Evolutionary conservation across 2,329 filamentous ascomycete species (phyloP), one percentile per base, ranked within the genome.

Genomic region (Calonectria multiphialidica): DNA sequence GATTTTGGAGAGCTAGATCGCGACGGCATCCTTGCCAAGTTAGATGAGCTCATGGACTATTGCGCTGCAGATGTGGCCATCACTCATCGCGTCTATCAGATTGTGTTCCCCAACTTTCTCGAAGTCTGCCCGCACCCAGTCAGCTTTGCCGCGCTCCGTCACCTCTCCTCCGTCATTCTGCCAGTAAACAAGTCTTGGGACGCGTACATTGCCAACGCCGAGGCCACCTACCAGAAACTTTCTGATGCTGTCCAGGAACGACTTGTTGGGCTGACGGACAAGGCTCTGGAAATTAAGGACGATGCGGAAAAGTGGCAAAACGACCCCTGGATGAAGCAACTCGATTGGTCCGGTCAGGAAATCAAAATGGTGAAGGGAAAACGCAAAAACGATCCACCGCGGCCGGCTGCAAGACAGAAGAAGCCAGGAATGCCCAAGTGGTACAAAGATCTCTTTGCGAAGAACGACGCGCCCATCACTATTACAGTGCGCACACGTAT

Each of bases 321-420:
- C 47, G 96, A 99, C 80, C 95, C 96, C 6, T 99, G 97, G 97
- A 84, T 99, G 79, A 90, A 89, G 75, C 97, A 99, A 86, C 89
- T 99, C 65, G 96, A 99, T 86, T 99, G 97, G 97, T 94, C 94
- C 1, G 95, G 95, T 4, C 96, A 98, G 83, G 95, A 98, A 82
- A 89, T 98, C 73, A 96, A 91, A 81, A 97, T 96, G 94, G 92
- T 92, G 25, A 98, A 98, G 82, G 94, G 93, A 4, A 98, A 97
- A 86, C 96, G 94, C 84, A 98, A 98, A 82, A 88, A 86, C 12
- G 95, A 97, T 68, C 92, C 93, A 13, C 93, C 94, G 2, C 88
- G 95, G 53, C 95, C 93, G 35, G 93, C 92, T 9, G 92, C 92
- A 13, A 89, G 94, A 55, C 97, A 99, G 82, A 99, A 98, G 87